Conservation (phyloP, 768 basidiomycete genomes). For the Cyathus striatus region DNA sequence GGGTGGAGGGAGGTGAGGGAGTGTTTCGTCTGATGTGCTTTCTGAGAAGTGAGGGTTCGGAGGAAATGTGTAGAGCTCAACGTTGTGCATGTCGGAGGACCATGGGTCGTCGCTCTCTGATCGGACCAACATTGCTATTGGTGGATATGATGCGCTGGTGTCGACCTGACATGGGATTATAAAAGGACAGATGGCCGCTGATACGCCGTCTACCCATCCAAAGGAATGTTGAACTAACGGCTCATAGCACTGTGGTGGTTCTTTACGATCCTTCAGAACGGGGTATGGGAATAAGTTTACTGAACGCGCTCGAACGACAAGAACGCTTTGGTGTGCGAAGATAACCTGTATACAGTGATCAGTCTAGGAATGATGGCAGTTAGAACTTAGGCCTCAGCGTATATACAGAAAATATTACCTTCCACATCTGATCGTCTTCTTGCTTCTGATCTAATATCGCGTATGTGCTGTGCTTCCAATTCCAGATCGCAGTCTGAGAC, state of each 20-base stretch:
- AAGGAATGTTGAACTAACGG: slow-evolving; percentile 46
- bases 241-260: slow-evolving; percentile 18
- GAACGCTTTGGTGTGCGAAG: slow-evolving; percentile 38
- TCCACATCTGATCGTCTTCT: slow-evolving; percentile 18
- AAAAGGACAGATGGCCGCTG: slow-evolving; percentile 21
- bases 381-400: not conserved
- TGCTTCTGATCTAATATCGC: slow-evolving; percentile 38
- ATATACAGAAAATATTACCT: slow-evolving; percentile 16
- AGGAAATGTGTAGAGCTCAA: slow-evolving; percentile 49
- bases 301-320: slow-evolving; percentile 57
- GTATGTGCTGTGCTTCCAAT: slow-evolving; percentile 45
- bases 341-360: slow-evolving; percentile 51
- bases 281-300: slow-evolving; percentile 52
- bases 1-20: not conserved
- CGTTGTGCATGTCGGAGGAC: slow-evolving; percentile 38
- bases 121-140: slow-evolving; percentile 50
- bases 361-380: slow-evolving; percentile 21
- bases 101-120: slow-evolving; percentile 59
- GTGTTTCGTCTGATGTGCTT: slow-evolving; percentile 9
- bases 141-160: not conserved
- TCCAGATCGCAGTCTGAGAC: slow-evolving; percentile 44
- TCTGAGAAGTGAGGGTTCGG: slow-evolving; percentile 22
- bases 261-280: slow-evolving; percentile 16
- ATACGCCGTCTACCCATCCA: slow-evolving; percentile 65
- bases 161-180: not conserved